Conservation (phyloP, 2,329 filamentous ascomycete genomes). For the Bipolaris gigantea region DNA sequence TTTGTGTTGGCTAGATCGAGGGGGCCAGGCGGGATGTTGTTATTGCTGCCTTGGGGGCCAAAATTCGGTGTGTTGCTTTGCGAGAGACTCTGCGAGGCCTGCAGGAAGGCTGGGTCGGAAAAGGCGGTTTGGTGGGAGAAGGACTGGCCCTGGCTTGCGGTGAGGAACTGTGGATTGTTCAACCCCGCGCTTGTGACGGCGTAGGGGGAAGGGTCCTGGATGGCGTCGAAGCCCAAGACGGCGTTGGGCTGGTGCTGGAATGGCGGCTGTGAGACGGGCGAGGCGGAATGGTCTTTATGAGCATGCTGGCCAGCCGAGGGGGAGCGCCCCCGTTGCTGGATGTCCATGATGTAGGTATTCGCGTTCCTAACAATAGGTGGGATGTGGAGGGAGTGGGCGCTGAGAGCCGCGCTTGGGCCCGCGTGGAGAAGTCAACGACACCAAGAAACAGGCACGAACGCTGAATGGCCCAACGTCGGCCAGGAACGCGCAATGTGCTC, state of each 20-base stretch:
- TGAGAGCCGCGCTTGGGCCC: constrained; percentile 26
- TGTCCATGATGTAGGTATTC: constrained; percentile 53
- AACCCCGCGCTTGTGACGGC: constrained; percentile 42
- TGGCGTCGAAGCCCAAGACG: constrained; percentile 45
- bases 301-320: constrained; percentile 60
- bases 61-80: constrained; percentile 60
- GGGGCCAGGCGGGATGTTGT: constrained; percentile 41
- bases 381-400: constrained; percentile 16
- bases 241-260: constrained; percentile 58
- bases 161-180: constrained; percentile 46
- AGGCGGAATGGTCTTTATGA: constrained; percentile 71
- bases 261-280: constrained; percentile 61
- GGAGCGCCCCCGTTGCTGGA: constrained; percentile 61
- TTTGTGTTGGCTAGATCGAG: constrained; percentile 38
- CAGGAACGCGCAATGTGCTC: constrained; percentile 22
- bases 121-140: constrained; percentile 47
- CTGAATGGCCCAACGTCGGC: constrained; percentile 28
- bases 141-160: constrained; percentile 50
- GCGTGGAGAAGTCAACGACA: constrained; percentile 9
- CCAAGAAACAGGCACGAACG: constrained; percentile 14
- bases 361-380: constrained; percentile 36
- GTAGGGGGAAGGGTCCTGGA: constrained; percentile 49
- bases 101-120: constrained; percentile 49
- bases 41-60: constrained; percentile 44
- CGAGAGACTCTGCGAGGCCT: constrained; percentile 43